Base-by-base conservation (phyloP, 2,329 filamentous ascomycete species). In the Raffaelea deltoideospora region DNA sequence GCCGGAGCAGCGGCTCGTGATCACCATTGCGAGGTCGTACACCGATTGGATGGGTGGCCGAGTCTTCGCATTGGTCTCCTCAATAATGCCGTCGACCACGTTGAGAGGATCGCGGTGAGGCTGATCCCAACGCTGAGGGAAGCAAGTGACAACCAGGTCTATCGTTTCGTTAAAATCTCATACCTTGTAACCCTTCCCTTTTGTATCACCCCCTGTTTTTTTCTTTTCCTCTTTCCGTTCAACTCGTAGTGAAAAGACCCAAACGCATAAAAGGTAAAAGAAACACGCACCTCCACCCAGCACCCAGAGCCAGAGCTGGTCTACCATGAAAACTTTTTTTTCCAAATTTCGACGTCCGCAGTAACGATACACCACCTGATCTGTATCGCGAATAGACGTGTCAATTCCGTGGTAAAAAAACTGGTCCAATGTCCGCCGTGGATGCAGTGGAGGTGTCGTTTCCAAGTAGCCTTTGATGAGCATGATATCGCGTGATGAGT, bases 251-350 rank as follows among this genome's bases (percentile, higher is more conserved):
- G n/a, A n/a, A n/a, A n/a, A n/a, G n/a, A n/a, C n/a, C n/a, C n/a
- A n/a, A n/a, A n/a, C n/a, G n/a, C n/a, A 19, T 14, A 21, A 18
- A 21, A n/a, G 3, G 23, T 10, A 21, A 20, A 4, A 22, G 14
- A 5, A 17, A 18, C 14, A 39, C 37, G 44, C 20, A 55, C 52
- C 53, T 40, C 54, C 59, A 40, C 67, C 56, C 1, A 79, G 48
- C 3, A 76, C 60, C 69, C 72, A 77, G 49, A 79, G 65, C 75
- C 75, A 79, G 2, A 80, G 55, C 45, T 79, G 75, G 48, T 79
- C 75, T 0, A 79, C 74, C 73, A 78, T 78, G 49, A 76, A 76
- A 3, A 78, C 65, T 41, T 76, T 76, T 1, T 63, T 61, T 38
- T 73, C 67, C 2, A 54, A 45, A 2, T 43, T 42, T 33, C 56